Evolutionary conservation across 805 yeast species (phyloP).

Genomic region (Myxozyma udenii): DNA sequence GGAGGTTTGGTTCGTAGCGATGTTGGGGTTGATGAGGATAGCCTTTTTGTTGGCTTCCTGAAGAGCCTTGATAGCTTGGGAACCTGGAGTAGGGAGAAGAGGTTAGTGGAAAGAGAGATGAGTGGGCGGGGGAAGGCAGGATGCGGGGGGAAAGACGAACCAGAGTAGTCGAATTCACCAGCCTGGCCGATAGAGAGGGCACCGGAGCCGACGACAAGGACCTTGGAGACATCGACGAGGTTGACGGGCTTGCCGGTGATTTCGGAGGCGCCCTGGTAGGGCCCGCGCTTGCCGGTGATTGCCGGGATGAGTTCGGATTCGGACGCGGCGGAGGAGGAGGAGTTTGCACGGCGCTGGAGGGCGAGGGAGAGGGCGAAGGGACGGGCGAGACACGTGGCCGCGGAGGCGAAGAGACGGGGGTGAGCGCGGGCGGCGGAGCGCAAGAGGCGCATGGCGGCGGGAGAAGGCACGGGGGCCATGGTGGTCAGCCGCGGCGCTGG

Average conservation of each 20-base stretch:
- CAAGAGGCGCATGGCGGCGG: conserved; percentile 8
- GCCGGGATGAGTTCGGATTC: conserved; percentile 9
- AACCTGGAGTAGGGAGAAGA: conserved; percentile 43
- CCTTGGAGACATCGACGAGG: conserved; percentile 80
- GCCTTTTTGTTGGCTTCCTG: conserved; percentile 97
- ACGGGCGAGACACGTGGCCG: background rate
- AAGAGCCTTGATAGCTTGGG: conserved; percentile 97
- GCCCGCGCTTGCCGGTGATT: conserved; percentile 12
- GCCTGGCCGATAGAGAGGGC: conserved; percentile 99
- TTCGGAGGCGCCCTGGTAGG: conserved; percentile 27
- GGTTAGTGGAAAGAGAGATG: background rate
- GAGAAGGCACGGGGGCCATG: conserved; percentile 3
- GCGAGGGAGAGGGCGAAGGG: background rate
- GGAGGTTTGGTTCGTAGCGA: conserved; percentile 97
- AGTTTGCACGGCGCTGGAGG: background rate
- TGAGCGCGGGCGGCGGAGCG: conserved; percentile 5
- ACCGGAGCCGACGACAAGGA: conserved; percentile 93
- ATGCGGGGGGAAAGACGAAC: conserved; percentile 43
- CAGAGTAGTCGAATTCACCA: conserved; percentile 98
- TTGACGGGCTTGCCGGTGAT: conserved; percentile 15
- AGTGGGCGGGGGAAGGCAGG: background rate
- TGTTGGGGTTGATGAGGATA: conserved; percentile 92
- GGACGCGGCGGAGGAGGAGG: background rate
- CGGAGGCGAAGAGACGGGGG: background rate
- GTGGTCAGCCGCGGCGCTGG: too few species aligned